phyloP scores from a whole-genome alignment of 345 rosid species.

The Garcia nutans region DNA sequence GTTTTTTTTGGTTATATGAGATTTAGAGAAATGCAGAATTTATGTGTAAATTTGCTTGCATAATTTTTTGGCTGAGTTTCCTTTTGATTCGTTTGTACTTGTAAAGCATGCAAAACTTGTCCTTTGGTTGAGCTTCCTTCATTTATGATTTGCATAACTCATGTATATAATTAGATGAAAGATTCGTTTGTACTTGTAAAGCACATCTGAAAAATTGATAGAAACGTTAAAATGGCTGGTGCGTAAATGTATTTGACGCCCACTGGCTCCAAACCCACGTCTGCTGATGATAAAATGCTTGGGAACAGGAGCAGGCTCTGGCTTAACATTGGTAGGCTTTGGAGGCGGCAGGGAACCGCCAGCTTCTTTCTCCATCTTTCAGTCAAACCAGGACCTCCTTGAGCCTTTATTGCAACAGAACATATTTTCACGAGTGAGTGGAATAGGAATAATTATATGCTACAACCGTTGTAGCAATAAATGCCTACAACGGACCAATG shows the following conservation, averaged over 20 bases:
- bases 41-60: too few species aligned
- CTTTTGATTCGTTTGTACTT: too few species aligned
- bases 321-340: constrained; percentile 27
- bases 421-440: background rate
- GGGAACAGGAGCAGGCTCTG: constrained; percentile 35
- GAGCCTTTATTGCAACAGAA: background rate
- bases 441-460: too few species aligned
- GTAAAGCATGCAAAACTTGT: too few species aligned
- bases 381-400: constrained; percentile 7
- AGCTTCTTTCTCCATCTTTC: constrained; percentile 48
- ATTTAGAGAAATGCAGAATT: too few species aligned
- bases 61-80: too few species aligned
- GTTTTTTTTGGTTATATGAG: too few species aligned
- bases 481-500: too few species aligned
- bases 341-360: constrained; percentile 30
- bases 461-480: too few species aligned
- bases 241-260: constrained; percentile 48
- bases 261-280: constrained; percentile 49
- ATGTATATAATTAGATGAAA: too few species aligned
- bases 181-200: constrained; percentile 53
- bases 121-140: too few species aligned
- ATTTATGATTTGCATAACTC: too few species aligned
- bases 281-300: constrained; percentile 51
- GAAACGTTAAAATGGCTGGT: constrained; percentile 71
- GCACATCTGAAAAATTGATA: constrained; percentile 51